phyloP scores from a whole-genome alignment of 2,329 filamentous ascomycete species.

The Chrysoporthe cubensis region DNA sequence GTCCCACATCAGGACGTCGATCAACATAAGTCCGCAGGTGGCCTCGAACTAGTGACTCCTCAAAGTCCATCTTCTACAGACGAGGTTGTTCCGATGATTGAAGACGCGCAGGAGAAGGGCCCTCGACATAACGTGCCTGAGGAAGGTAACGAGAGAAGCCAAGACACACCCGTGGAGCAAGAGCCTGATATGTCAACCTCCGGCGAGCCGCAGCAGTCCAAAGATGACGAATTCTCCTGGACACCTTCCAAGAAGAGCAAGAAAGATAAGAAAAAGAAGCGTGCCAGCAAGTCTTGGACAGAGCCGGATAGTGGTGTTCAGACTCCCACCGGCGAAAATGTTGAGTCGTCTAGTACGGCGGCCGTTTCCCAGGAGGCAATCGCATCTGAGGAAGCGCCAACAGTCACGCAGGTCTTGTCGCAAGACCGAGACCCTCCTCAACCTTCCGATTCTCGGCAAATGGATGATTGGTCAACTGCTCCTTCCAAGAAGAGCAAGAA shows the following conservation, averaged over 20 bases:
- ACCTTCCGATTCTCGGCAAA: conserved; percentile 24
- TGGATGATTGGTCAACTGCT: conserved; percentile 32
- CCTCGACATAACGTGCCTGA: conserved; percentile 9
- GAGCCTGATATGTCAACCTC: not conserved
- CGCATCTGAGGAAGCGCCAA: not conserved
- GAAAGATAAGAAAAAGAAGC: conserved; percentile 41
- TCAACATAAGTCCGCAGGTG: not conserved
- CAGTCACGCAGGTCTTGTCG: not conserved
- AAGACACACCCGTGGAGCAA: not conserved
- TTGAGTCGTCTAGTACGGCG: conserved; percentile 20
- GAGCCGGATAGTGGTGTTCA: conserved; percentile 24
- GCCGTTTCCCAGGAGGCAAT: not conserved
- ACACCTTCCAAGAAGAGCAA: conserved; percentile 38
- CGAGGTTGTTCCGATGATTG: not conserved
- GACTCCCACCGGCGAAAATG: conserved; percentile 17
- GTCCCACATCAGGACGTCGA: not conserved
- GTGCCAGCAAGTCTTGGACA: conserved; percentile 29
- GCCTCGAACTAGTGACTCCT: not conserved
- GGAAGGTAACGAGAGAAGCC: not conserved
- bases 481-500: conserved; percentile 37
- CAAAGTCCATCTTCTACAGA: not conserved
- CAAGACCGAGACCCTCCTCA: not conserved
- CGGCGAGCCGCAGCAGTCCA: conserved; percentile 16
- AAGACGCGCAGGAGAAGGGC: not conserved
- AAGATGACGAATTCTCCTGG: conserved; percentile 34